Conservation (phyloP, 164 flowering plant species). For the Warburgia ugandensis region DNA sequence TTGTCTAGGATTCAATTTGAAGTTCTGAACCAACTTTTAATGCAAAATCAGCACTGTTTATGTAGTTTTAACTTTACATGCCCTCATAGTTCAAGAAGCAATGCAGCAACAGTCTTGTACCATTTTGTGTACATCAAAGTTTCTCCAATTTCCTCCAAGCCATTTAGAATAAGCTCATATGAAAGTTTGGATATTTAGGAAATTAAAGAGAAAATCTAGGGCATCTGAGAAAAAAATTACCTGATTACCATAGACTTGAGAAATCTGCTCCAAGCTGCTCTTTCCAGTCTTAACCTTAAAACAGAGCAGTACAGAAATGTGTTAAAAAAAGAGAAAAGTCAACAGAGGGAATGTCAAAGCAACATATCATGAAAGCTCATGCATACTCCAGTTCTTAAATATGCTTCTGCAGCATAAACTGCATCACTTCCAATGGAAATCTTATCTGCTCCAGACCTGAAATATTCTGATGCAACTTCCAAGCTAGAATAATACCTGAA, state of each 20-base stretch:
- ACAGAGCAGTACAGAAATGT: slow-evolving; percentile 4
- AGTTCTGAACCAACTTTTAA: no score
- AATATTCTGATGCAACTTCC: slow-evolving; percentile 98
- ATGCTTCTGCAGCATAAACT: slow-evolving; percentile 91
- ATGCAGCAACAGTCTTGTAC: no score
- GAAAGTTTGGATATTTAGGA: no score
- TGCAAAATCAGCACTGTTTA: no score
- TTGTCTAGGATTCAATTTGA: no score
- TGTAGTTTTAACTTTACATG: no score
- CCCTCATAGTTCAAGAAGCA: no score
- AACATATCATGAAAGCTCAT: background rate
- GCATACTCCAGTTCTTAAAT: slow-evolving; percentile 71
- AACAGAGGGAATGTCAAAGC: background rate
- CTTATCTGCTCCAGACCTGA: slow-evolving; percentile 98
- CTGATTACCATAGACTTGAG: slow-evolving; percentile 94
- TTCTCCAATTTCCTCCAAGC: no score
- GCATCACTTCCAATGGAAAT: slow-evolving; percentile 98
- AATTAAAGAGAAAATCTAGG: no score
- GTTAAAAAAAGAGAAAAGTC: slow-evolving; percentile 9
- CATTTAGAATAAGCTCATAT: no score
- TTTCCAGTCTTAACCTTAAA: slow-evolving; percentile 77
- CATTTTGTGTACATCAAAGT: no score
- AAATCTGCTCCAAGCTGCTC: slow-evolving; percentile 90
- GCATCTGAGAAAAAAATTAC: slow-evolving; percentile 26
- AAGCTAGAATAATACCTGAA: slow-evolving; percentile 82